Evolutionary conservation across 306 rosid species (phyloP).

Genomic region (Trichosanthes truncata): DNA sequence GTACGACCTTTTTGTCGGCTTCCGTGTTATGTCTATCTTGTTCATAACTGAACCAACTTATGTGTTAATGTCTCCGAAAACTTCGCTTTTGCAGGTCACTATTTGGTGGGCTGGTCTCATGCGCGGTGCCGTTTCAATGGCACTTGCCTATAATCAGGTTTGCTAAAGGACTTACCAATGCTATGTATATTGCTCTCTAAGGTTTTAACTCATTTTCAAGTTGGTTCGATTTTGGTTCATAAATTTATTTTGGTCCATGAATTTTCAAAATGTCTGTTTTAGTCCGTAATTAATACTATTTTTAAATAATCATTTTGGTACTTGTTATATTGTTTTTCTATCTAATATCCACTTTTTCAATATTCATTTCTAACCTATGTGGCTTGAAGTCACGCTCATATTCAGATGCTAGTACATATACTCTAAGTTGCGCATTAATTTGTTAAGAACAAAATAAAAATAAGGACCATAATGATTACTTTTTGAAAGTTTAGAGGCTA

Average conservation of each 20-base stretch:
- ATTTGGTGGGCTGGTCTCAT: constrained; percentile 99
- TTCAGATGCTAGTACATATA: no score
- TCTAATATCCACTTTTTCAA: no score
- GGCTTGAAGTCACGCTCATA: no score
- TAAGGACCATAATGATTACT: no score
- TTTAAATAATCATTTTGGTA: not conserved
- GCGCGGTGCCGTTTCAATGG: constrained; percentile 99
- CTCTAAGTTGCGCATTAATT: no score
- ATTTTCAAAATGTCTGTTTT: not conserved
- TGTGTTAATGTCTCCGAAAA: not conserved
- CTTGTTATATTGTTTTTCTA: no score
- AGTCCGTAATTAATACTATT: not conserved
- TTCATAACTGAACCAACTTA: not conserved
- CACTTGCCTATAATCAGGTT: constrained; percentile 94
- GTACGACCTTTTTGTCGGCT: constrained; percentile 25
- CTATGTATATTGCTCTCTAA: not conserved
- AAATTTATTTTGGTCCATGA: not conserved
- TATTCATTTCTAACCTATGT: no score
- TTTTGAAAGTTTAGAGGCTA: no score
- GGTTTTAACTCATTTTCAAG: not conserved
- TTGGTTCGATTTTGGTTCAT: not conserved
- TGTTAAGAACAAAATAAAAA: no score
- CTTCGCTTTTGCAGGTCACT: constrained; percentile 47
- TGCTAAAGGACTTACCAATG: not conserved
- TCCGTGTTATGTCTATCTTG: not conserved